Evolutionary conservation across 1,284 basidiomycete genomes (phyloP), one percentile per base, ranked within the genome.

Genomic region (Pseudozyma thailandica): DNA sequence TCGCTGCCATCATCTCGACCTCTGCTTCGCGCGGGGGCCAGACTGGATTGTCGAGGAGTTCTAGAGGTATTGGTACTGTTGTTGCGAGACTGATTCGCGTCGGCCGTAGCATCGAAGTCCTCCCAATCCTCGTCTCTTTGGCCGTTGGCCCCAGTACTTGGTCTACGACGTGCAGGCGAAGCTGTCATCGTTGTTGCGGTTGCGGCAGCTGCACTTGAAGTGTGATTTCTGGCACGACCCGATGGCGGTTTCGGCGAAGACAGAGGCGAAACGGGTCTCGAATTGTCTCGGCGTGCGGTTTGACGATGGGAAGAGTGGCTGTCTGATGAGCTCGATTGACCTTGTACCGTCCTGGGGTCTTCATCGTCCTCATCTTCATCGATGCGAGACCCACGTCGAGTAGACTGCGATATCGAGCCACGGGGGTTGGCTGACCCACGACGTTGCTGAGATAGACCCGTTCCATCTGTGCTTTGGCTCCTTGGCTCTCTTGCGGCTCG

Each of bases 101-200:
- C 49, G n/a, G 49, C 49, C 20, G 39, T 30, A 25, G 51, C 13
- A 2, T 60, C 60, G 16, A 63, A 25, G 18, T 70, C 68, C 50
- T 60, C 56, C 68, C 68, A 65, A 6, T 60, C 68, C 13, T 64
- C 68, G 4, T 71, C 68, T 55, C 48, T 38, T 1, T 39, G n/a
- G 16, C 18, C 39, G 7, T 12, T 23, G 8, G 43, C 13, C 26
- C 43, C 37, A 16, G 25, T 41, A 6, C 16, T 16, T 6, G 46
- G 23, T 16, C 18, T 7, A 7, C 13, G 15, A 16, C 33, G 33
- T n/a, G 15, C 13, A 35, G 33, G 23, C 9, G 18, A 8, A 20
- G 35, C n/a, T 25, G 37, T 33, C 6, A 26, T 12, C 13, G 48
- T 10, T 39, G 23, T 10, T 6, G 47, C 25, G 8, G 42, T 41